These are phyloP conservation scores for Sordariomycetes sp. DNA, from an alignment of 2,329 filamentous ascomycete genomes.

Conservation along the genomic window DNA sequence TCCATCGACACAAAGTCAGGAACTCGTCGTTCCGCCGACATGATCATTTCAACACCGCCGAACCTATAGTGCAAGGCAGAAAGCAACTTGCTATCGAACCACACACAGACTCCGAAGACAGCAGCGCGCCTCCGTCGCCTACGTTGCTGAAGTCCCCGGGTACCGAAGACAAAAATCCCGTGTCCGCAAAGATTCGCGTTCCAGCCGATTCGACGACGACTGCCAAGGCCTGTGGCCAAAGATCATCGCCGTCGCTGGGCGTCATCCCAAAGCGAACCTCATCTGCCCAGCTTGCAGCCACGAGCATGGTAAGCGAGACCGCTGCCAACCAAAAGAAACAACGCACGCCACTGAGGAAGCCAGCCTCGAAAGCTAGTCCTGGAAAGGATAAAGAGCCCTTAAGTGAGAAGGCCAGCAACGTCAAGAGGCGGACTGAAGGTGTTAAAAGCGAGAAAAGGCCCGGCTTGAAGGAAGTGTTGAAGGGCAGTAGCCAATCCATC, in stretches of 20 bases:
- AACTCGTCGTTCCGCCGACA: constrained; percentile 28
- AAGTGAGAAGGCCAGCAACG: constrained; percentile 7
- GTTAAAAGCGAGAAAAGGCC: constrained; percentile 33
- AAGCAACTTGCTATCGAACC: too few relatives aligned
- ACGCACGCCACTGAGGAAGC: constrained; percentile 23
- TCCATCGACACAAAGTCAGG: constrained; percentile 41
- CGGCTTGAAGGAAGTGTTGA: constrained; percentile 41
- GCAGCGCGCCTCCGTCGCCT: too few relatives aligned
- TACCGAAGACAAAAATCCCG: too few relatives aligned
- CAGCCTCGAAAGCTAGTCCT: constrained; percentile 10
- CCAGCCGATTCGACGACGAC: background rate
- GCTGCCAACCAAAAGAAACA: constrained; percentile 37
- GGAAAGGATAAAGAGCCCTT: constrained; percentile 13
- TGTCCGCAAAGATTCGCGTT: too few relatives aligned
- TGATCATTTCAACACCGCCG: too few relatives aligned
- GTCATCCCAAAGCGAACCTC: background rate
- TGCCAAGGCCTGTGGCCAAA: background rate
- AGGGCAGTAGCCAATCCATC: constrained; percentile 36
- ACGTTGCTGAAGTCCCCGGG: too few relatives aligned
- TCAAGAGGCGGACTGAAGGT: too few relatives aligned
- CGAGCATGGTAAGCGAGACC: background rate
- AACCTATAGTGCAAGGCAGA: background rate
- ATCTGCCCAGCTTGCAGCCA: too few relatives aligned
- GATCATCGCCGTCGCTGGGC: background rate
- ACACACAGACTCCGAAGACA: too few relatives aligned